Conservation (phyloP, 805 yeast species). For the Maudiozyma bulderi region DNA sequence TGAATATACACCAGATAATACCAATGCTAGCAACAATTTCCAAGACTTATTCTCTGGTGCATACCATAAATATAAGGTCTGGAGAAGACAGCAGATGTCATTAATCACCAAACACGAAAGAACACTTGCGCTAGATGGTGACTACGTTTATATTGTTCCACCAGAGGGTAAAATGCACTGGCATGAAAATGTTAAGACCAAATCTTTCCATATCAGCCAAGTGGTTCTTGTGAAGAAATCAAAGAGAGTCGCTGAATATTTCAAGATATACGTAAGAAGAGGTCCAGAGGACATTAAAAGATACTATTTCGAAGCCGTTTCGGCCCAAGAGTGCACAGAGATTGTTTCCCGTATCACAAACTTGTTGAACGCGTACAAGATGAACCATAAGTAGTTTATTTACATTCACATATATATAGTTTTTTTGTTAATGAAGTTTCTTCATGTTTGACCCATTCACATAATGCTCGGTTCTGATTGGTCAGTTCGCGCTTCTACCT, state of each 20-base stretch:
- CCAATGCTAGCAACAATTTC: conserved; percentile 12
- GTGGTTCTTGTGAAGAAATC: conserved; percentile 68
- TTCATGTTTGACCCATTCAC: too few species aligned
- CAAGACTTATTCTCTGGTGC: conserved; percentile 38
- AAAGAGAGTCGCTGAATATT: conserved; percentile 62
- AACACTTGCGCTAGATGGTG: conserved; percentile 86
- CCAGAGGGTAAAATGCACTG: conserved; percentile 74
- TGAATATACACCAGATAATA: conserved; percentile 9
- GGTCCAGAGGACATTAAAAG: conserved; percentile 57
- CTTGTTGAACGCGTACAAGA: conserved; percentile 45
- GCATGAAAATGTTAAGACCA: conserved; percentile 70
- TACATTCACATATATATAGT: not conserved
- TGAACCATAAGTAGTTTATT: conserved; percentile 26
- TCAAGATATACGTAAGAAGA: conserved; percentile 71
- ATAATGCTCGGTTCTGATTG: not conserved
- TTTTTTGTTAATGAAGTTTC: not conserved
- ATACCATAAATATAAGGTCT: conserved; percentile 77
- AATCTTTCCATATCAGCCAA: conserved; percentile 78
- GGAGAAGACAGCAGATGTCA: conserved; percentile 82
- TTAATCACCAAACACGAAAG: conserved; percentile 68
- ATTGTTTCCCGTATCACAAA: conserved; percentile 63
- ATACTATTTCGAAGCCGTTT: conserved; percentile 76
- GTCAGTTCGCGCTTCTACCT: not conserved
- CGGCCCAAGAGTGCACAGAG: conserved; percentile 51
- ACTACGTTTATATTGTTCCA: conserved; percentile 68